Conservation (phyloP, 75 land plant genomes). For the Cupressus sempervirens region DNA sequence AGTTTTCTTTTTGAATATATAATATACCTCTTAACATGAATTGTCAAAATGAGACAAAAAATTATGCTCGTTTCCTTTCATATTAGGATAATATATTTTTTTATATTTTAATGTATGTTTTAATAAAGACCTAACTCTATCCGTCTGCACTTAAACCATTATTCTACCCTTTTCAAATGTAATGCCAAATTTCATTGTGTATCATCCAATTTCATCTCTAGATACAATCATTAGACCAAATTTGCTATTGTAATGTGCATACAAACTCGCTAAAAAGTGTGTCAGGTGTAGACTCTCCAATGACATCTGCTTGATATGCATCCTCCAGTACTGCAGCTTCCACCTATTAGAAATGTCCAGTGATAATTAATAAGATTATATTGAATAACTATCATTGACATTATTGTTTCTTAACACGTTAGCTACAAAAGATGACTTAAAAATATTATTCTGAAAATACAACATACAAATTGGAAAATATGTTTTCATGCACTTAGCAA, state of each 20-base stretch:
- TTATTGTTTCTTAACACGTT: not conserved
- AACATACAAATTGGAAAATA: not conserved
- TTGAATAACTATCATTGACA: not conserved
- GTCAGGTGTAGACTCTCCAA: conserved; percentile 94
- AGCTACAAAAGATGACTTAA: not conserved
- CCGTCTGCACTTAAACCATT: not conserved
- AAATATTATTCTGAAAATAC: not conserved
- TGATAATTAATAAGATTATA: not conserved
- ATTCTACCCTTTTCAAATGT: not conserved
- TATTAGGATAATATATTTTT: too few relatives aligned
- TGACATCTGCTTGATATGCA: conserved; percentile 83
- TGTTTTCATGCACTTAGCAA: not conserved
- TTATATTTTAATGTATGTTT: too few relatives aligned
- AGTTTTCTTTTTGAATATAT: not conserved
- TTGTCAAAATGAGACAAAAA: not conserved
- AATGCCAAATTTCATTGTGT: not conserved
- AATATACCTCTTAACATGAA: not conserved
- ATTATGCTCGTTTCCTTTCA: too few relatives aligned
- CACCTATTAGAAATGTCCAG: conserved; percentile 31
- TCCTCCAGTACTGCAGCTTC: conserved; percentile 51
- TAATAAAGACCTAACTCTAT: not conserved
- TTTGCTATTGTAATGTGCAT: conserved; percentile 21
- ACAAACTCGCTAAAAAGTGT: conserved; percentile 81
- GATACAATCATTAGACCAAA: not conserved
- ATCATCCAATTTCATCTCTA: not conserved